phyloP scores from a whole-genome alignment of 2,329 filamentous ascomycete genomes.

The Dactylellina leptospora region DNA sequence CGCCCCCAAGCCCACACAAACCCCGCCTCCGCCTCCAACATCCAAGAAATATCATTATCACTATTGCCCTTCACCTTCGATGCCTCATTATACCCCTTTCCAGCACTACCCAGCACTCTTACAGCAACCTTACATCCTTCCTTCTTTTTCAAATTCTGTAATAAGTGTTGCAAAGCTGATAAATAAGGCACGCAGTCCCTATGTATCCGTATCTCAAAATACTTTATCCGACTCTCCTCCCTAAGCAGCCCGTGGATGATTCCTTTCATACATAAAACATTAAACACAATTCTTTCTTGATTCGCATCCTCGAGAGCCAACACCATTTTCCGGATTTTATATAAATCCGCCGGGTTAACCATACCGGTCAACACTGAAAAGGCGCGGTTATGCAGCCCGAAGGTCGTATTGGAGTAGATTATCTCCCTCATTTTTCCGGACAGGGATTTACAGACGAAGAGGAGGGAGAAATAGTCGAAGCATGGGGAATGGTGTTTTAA shows the following conservation, averaged over 20 bases:
- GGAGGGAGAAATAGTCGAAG: slow-evolving; percentile 24
- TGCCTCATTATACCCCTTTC: neutral
- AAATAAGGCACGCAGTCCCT: slow-evolving; percentile 17
- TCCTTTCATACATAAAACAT: slow-evolving; percentile 26
- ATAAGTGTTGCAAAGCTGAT: neutral
- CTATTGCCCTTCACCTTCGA: neutral
- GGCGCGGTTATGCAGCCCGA: slow-evolving; percentile 5
- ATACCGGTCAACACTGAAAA: neutral
- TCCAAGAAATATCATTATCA: slow-evolving; percentile 30
- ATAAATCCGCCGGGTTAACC: slow-evolving; percentile 1
- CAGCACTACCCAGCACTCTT: neutral
- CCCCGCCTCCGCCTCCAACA: slow-evolving; percentile 10
- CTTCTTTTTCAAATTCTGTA: slow-evolving; percentile 10
- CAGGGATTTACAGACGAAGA: slow-evolving; percentile 1
- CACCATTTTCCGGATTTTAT: slow-evolving; percentile 4
- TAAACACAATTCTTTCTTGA: slow-evolving; percentile 27
- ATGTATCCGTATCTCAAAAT: slow-evolving; percentile 6
- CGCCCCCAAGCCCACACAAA: slow-evolving; percentile 22
- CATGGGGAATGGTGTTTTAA: slow-evolving; percentile 30
- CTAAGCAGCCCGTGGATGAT: slow-evolving; percentile 7
- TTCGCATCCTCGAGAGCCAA: slow-evolving; percentile 25
- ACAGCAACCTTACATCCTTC: slow-evolving; percentile 2
- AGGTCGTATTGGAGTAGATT: neutral
- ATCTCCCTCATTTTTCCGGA: slow-evolving; percentile 6
- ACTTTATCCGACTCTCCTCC: neutral